Evolutionary conservation across 305 asterid genomes (phyloP), one percentile per base, ranked within the genome.

Genomic region (Fraxinus velutina): DNA sequence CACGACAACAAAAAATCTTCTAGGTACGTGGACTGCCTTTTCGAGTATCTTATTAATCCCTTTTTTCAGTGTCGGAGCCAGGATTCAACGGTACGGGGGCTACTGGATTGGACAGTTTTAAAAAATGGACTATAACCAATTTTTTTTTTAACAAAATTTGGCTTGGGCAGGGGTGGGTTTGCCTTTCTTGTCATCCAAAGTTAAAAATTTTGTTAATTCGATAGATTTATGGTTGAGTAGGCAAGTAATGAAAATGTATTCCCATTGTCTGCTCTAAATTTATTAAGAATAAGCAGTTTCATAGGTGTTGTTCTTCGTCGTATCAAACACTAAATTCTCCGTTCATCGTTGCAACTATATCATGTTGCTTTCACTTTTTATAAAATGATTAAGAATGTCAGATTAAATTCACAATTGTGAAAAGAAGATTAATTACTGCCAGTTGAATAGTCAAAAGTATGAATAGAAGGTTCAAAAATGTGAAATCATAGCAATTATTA

Each of bases 371-470:
- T 42, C 3, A 42, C 15, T 10, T 42, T 42, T 42, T 42, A 3
- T 42, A 42, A 42, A 10, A 44, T 44, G 55, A 44, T 42, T 42
- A 42, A 42, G 57, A 47, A 47, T 3, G 17, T 47, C 17, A 12
- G 57, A n/a, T 47, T 47, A 47, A 42, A 47, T 47, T 77, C 60
- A 81, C 75, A 79, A 57, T 72, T 82, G 73, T 19, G 62, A 32
- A 37, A 39, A 6, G 83, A 44, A 84, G 84, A 68, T 76, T 79
- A 86, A 85, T 85, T 81, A 79, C 86, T 85, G 88, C 30, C 82
- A 86, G 85, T 89, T 84, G 80, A 85, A 83, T 81, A 84, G 90
- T 89, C 92, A 87, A 86, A 83, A 84, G 86, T 68, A 79, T 80
- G 88, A 86, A 84, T 76, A 84, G 81, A 79, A 81, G 19, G 75